Conservation (phyloP, 768 basidiomycete genomes). For the Trametes cingulata region DNA sequence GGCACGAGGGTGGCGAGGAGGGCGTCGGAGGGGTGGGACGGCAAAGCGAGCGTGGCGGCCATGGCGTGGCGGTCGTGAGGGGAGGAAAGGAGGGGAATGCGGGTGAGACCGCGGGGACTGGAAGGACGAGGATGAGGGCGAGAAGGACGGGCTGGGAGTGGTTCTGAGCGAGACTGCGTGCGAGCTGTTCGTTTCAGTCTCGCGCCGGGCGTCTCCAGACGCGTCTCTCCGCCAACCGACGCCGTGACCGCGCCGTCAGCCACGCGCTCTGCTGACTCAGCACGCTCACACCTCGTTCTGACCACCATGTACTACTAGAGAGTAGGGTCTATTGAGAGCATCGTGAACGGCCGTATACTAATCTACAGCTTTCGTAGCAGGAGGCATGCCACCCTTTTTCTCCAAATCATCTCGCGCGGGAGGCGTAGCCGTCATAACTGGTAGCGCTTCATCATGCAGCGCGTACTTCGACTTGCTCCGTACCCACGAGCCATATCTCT, state of each 20-base stretch:
- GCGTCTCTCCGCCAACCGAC: background rate
- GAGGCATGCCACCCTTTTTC: background rate
- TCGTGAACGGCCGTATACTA: background rate
- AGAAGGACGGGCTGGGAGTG: background rate
- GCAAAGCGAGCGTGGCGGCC: constrained; percentile 30
- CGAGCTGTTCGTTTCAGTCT: background rate
- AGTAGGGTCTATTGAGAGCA: background rate
- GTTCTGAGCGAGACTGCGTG: too few relatives aligned
- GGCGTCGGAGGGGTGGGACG: constrained; percentile 17
- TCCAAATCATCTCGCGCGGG: background rate
- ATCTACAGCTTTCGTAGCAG: background rate
- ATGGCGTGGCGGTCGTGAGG: constrained; percentile 17
- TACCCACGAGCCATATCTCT: constrained; percentile 23
- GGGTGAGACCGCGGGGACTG: background rate
- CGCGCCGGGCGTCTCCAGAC: background rate
- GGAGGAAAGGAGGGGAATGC: constrained; percentile 1
- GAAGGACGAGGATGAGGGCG: background rate
- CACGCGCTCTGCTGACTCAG: background rate
- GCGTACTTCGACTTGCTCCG: constrained; percentile 21
- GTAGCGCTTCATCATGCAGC: constrained; percentile 9
- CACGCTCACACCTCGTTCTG: background rate
- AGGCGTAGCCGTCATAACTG: background rate
- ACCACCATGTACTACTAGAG: background rate
- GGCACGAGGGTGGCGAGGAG: constrained; percentile 22
- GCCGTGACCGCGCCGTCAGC: background rate